A percentile compares a stretch with the other conserved stretches of the same genome.
These are phyloP conservation scores for Blastobotrys serpentis DNA, from an alignment of 1,139 yeast genomes.

Conservation along the genomic window DNA sequence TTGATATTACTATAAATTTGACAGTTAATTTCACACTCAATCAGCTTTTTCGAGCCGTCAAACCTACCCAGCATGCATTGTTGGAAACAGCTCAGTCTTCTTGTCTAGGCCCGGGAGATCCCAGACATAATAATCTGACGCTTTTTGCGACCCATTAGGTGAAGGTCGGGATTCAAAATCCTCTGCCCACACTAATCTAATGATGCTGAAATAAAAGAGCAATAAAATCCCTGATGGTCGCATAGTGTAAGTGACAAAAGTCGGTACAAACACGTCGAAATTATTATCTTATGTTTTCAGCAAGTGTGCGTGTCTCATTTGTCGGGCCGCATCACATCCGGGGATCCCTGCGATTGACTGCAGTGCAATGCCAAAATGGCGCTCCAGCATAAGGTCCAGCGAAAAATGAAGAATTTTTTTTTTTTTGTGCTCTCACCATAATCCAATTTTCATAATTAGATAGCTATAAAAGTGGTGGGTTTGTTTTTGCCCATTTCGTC, in stretches of 20 bases:
- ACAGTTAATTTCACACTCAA: not conserved
- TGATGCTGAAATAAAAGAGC: not conserved
- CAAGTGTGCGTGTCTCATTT: not conserved
- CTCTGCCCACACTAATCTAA: not conserved
- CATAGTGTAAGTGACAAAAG: not conserved
- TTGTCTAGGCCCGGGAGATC: slow-evolving; percentile 39
- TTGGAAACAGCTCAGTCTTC: slow-evolving; percentile 33
- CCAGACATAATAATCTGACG: slow-evolving; percentile 40
- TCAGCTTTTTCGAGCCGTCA: slow-evolving; percentile 9
- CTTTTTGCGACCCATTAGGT: slow-evolving; percentile 15
- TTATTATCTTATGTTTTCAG: not conserved
- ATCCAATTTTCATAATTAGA: no score
- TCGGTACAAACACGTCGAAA: not conserved
- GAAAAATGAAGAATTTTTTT: no score
- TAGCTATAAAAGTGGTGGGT: no score
- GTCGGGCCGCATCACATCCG: not conserved
- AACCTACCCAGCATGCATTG: slow-evolving; percentile 44
- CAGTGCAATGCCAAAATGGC: no score
- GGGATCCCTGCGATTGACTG: not conserved
- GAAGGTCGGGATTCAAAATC: not conserved
- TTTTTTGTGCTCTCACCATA: no score
- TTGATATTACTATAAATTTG: slow-evolving; percentile 52
- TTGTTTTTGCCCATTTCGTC: no score
- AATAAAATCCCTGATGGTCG: not conserved
- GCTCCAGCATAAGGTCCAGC: no score